Evolutionary conservation across 768 basidiomycete genomes (phyloP).

Genomic region (Galerina sulciceps): DNA sequence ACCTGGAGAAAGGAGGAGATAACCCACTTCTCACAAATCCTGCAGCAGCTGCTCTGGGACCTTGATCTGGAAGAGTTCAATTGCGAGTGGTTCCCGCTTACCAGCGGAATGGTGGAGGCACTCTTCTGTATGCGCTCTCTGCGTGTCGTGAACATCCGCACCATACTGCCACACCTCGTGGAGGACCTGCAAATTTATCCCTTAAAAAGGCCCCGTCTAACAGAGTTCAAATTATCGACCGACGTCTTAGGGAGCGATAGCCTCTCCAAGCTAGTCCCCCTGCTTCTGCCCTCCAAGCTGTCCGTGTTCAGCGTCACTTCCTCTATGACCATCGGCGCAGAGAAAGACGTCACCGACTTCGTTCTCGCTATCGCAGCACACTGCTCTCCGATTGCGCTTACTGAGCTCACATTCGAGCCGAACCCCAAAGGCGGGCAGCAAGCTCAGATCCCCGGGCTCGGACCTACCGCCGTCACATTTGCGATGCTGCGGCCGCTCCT

Average conservation of each 20-base stretch:
- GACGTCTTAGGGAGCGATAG: neutral
- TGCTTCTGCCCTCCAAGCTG: constrained; percentile 1
- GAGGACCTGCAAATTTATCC: neutral
- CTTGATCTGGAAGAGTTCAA: constrained; percentile 8
- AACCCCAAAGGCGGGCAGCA: neutral
- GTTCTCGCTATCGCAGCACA: neutral
- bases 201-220: neutral
- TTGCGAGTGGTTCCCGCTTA: constrained; percentile 7
- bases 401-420: neutral
- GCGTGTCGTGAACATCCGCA: neutral
- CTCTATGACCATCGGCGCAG: neutral
- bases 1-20: neutral
- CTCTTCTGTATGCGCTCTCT: constrained; percentile 9
- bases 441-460: neutral
- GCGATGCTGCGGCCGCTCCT: constrained; percentile 2
- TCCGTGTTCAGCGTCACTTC: neutral
- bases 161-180: neutral
- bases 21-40: neutral
- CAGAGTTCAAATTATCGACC: neutral
- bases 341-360: neutral
- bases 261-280: neutral
- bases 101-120: neutral
- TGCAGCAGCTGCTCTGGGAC: neutral
- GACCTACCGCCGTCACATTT: neutral
- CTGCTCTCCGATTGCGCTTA: neutral